phyloP scores from a whole-genome alignment of 495 filamentous ascomycete genomes.

The Podospora tetraspora region DNA sequence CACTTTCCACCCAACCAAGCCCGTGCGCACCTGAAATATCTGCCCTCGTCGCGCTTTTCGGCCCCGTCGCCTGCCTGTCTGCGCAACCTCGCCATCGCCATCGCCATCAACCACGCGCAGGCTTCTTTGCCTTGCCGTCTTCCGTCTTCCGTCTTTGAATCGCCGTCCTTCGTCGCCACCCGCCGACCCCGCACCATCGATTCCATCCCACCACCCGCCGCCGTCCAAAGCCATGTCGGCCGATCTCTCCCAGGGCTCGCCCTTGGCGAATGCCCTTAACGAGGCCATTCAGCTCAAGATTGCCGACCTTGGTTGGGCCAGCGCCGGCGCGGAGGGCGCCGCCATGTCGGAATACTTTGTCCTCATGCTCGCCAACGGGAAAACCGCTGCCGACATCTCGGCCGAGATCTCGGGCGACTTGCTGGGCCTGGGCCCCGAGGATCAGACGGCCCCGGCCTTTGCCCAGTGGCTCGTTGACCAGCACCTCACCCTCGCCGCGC shows the following conservation, averaged over 20 bases:
- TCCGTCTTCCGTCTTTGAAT: neutral
- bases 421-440: constrained; percentile 74
- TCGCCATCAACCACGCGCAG: neutral
- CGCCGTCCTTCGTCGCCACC: neutral
- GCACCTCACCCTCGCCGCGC: constrained; percentile 59
- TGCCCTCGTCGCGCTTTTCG: neutral
- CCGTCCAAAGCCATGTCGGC: constrained; percentile 55
- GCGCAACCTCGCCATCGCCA: neutral
- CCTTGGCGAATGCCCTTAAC: constrained; percentile 75
- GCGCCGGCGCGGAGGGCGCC: constrained; percentile 70
- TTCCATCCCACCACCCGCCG: neutral
- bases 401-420: constrained; percentile 85
- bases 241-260: constrained; percentile 65
- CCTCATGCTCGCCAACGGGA: constrained; percentile 92
- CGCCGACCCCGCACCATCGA: neutral
- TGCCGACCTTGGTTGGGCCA: constrained; percentile 89
- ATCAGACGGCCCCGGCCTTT: constrained; percentile 77
- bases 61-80: neutral
- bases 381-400: constrained; percentile 82
- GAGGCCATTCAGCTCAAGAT: constrained; percentile 83
- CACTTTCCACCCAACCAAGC: neutral
- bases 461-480: constrained; percentile 88
- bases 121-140: neutral
- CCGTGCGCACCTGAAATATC: neutral
- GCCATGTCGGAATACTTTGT: constrained; percentile 93